A percentile compares a stretch with the other conserved stretches of the same genome.
These are phyloP conservation scores for Nitzschia sp. DNA, from an alignment of 108 stramenopile species.

Conservation along the genomic window DNA sequence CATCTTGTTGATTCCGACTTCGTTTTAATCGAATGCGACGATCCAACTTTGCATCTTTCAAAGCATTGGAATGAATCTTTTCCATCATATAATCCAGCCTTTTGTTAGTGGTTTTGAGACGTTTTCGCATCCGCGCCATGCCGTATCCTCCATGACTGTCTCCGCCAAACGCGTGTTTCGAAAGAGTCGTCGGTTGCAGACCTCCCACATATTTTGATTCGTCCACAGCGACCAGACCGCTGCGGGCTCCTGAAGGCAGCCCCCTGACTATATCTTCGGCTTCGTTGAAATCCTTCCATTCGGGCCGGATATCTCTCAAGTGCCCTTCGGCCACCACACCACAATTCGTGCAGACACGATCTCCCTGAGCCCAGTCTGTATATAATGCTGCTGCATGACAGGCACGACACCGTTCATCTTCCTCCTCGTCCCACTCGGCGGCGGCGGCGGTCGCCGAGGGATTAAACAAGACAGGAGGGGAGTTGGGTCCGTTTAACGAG, in stretches of 20 bases:
- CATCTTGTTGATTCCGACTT: not conserved
- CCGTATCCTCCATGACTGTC: constrained; percentile 24
- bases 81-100: constrained; percentile 51
- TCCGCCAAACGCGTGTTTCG: constrained; percentile 41
- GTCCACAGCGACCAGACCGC: constrained; percentile 51
- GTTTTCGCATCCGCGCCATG: constrained; percentile 32
- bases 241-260: constrained; percentile 28
- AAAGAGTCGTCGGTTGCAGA: constrained; percentile 55
- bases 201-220: constrained; percentile 57
- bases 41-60: constrained; percentile 41
- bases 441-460: not conserved
- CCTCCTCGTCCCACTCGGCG: not conserved
- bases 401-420: constrained; percentile 37
- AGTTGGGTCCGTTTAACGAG: constrained; percentile 22
- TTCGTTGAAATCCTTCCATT: constrained; percentile 64
- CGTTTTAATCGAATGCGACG: constrained; percentile 27
- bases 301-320: constrained; percentile 51
- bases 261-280: constrained; percentile 50
- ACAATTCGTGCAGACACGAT: constrained; percentile 64
- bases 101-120: constrained; percentile 36
- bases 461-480: constrained; percentile 3
- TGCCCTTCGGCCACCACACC: constrained; percentile 56
- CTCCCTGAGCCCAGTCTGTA: constrained; percentile 62
- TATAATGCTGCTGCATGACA: constrained; percentile 40
- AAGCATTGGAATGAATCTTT: constrained; percentile 30